Percentiles rank a stretch among this genome's conserved stretches.
Conservation (phyloP, 1,284 basidiomycete species). For the Sanghuangporus weigelae region DNA sequence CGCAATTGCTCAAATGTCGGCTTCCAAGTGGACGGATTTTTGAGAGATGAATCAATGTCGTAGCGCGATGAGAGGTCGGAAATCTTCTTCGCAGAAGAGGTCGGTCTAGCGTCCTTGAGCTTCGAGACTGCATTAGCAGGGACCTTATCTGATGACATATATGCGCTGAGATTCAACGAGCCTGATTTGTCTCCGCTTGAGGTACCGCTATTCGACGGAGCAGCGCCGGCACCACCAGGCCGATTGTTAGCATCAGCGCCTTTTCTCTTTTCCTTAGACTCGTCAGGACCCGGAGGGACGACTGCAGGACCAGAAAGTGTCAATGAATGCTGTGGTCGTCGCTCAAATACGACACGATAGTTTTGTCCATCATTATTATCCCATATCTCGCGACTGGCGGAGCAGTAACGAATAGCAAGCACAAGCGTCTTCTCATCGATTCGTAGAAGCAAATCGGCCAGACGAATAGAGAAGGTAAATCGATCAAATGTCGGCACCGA, state of each 20-base stretch:
- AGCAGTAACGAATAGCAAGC: slow-evolving; percentile 76
- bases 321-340: not conserved
- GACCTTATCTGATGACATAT: not conserved
- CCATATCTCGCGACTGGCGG: slow-evolving; percentile 77
- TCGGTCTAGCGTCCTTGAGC: slow-evolving; percentile 2
- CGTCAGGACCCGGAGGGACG: not conserved
- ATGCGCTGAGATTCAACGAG: not conserved
- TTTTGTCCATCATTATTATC: slow-evolving; percentile 85
- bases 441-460: slow-evolving; percentile 57
- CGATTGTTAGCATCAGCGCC: not conserved
- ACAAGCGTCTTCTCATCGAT: slow-evolving; percentile 87
- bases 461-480: slow-evolving; percentile 60
- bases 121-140: not conserved
- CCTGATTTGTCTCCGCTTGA: not conserved
- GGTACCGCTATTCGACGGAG: not conserved
- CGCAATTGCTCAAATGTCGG: slow-evolving; percentile 2
- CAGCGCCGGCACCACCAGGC: not conserved
- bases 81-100: slow-evolving; percentile 25
- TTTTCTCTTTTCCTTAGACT: not conserved
- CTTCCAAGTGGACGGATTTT: slow-evolving; percentile 33
- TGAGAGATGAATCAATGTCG: slow-evolving; percentile 47
- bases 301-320: slow-evolving; percentile 9
- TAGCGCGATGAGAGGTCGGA: slow-evolving; percentile 44
- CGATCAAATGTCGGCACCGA: slow-evolving; percentile 23
- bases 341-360: slow-evolving; percentile 64